Evolutionary conservation across 2,329 filamentous ascomycete genomes (phyloP).

Genomic region (Claviceps cyperi): DNA sequence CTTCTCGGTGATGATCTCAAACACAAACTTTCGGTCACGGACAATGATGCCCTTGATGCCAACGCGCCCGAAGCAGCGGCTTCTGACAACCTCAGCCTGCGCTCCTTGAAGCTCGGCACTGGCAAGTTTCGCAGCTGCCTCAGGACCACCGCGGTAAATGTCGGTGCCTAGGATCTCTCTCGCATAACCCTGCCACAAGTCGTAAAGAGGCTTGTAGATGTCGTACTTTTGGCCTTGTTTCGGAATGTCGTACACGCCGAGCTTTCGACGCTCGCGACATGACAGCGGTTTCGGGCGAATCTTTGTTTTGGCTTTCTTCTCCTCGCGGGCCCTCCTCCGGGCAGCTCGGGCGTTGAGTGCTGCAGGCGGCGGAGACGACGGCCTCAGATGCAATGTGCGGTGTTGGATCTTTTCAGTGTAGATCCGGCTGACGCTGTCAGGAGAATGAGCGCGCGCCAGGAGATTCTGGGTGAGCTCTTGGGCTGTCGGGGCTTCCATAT

Average conservation of each 20-base stretch:
- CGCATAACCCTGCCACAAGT: constrained; percentile 74
- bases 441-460: constrained; percentile 65
- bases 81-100: constrained; percentile 66
- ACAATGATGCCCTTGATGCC: constrained; percentile 78
- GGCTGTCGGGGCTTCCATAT: constrained; percentile 22
- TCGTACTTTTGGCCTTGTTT: constrained; percentile 47
- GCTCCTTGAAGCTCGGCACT: constrained; percentile 90
- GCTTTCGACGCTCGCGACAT: constrained; percentile 58
- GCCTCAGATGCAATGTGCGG: constrained; percentile 64
- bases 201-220: constrained; percentile 63
- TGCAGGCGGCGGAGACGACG: constrained; percentile 51
- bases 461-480: constrained; percentile 42
- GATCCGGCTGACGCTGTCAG: constrained; percentile 54
- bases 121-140: constrained; percentile 58
- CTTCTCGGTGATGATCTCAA: constrained; percentile 65
- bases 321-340: constrained; percentile 33
- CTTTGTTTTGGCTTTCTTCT: constrained; percentile 31
- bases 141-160: constrained; percentile 38
- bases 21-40: constrained; percentile 71
- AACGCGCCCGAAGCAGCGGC: constrained; percentile 66
- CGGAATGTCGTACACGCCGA: constrained; percentile 63
- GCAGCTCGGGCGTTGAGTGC: constrained; percentile 40
- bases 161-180: constrained; percentile 60
- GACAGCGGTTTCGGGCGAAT: constrained; percentile 56
- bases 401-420: constrained; percentile 72